Conservation (phyloP, 192 early-diverging fungal species). For the Linnemannia elongata region DNA sequence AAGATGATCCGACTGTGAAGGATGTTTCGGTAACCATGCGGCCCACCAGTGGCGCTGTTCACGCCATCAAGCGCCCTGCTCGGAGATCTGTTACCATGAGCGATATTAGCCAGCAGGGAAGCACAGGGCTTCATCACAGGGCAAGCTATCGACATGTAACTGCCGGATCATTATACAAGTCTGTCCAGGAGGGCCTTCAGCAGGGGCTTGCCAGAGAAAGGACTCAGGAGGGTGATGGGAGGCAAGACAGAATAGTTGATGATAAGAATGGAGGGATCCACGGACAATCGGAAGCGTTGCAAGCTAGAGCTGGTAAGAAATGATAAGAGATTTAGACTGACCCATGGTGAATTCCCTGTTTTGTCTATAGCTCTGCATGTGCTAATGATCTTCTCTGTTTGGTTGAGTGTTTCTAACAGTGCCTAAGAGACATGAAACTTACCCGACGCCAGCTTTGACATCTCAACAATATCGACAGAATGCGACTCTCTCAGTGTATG, state of each 20-base stretch:
- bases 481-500: conserved; percentile 19
- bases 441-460: neutral
- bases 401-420: neutral
- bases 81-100: conserved; percentile 24
- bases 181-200: conserved; percentile 33
- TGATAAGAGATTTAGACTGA: neutral
- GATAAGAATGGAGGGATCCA: neutral
- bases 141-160: conserved; percentile 44
- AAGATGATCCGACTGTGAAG: neutral
- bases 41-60: neutral
- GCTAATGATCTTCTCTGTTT: neutral
- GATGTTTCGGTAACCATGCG: neutral
- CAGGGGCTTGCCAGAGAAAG: conserved; percentile 5
- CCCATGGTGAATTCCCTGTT: neutral
- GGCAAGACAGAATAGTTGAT: neutral
- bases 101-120: conserved; percentile 23
- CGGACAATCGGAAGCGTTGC: neutral
- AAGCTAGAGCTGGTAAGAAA: conserved; percentile 11
- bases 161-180: conserved; percentile 26
- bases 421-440: neutral
- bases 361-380: neutral
- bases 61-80: conserved; percentile 25
- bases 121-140: conserved; percentile 27
- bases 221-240: neutral
- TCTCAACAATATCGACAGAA: conserved; percentile 16